These are phyloP conservation scores for Capronia coronata DNA, from an alignment of 2,329 filamentous ascomycete species.

Conservation along the genomic window DNA sequence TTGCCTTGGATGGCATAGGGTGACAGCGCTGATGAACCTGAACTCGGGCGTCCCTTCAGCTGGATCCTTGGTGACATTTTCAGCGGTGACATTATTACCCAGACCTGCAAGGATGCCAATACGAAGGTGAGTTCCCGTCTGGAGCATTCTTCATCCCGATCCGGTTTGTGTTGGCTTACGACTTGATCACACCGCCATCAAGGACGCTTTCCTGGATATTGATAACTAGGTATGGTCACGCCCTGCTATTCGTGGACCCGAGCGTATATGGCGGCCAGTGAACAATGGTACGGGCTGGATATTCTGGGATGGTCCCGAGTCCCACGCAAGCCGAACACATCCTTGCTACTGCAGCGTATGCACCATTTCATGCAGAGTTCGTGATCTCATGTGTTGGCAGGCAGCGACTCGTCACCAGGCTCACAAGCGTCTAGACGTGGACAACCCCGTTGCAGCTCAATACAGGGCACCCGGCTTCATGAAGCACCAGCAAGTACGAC, in stretches of 20 bases:
- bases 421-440: conserved; percentile 15
- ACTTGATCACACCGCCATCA: conserved; percentile 12
- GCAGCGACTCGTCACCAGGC: background rate
- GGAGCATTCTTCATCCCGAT: background rate
- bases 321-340: background rate
- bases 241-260: background rate
- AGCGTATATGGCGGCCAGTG: background rate
- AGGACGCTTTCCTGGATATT: background rate
- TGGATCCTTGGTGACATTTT: background rate
- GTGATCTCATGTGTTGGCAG: conserved; percentile 13
- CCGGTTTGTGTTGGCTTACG: background rate
- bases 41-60: background rate
- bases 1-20: background rate
- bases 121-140: background rate
- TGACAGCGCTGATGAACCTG: too few species aligned
- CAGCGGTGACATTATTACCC: too few species aligned
- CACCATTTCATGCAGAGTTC: background rate
- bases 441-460: background rate
- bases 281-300: too few species aligned
- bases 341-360: conserved; percentile 4
- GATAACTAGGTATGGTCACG: background rate
- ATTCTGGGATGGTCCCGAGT: too few species aligned
- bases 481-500: too few species aligned
- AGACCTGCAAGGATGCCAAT: background rate
- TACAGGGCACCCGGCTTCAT: too few species aligned